Evolutionary conservation across 768 basidiomycete species (phyloP), one percentile per base, ranked within the genome.

Genomic region (Termitomyces sp.): DNA sequence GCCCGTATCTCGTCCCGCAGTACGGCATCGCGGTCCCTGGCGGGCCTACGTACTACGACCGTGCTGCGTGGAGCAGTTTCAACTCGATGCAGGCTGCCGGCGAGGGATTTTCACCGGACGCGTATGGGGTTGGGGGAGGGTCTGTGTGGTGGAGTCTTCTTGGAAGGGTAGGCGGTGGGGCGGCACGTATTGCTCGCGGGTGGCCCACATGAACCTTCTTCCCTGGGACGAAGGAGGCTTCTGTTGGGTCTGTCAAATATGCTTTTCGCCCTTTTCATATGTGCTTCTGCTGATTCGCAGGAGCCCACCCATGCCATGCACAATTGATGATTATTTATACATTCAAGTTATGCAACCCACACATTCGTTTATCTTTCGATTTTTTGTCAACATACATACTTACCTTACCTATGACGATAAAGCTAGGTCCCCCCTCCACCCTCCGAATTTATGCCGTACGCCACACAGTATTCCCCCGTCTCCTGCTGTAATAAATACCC

Each of bases 1-100:
- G 81, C 3, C 86, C 85, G 18, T 82, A 84, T 57, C 74, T 85
- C 57, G 78, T 79, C 6, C 84, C 83, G 46, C 80, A 82, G 47
- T 78, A 79, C 49, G 69, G 34, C 22, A 24, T 24, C 16, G 49
- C 73, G 18, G 74, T 83, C 5, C 85, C 87, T 0, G 88, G 88
- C n/a, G 81, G 83, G 1, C 76, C 86, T 41, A 86, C 85, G 34
- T 84, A 84, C 61, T 87, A 90, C 63, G 90, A 93, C 64, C 85
- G 90, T 12, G 77, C 81, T 8, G 87, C 87, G 27, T 93, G 91
- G 91, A 77, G 77, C 56, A 87, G 84, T 67, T 91, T 90, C 72
- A 92, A 92, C 66, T 73, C 81, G 12, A 79, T 93, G 74, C 81
- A 82, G 50, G 81, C 78, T 10, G 79, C 77, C 0, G 88, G 88